Conservation (phyloP, 1,139 yeast species). For the Debaryomyces udenii region DNA sequence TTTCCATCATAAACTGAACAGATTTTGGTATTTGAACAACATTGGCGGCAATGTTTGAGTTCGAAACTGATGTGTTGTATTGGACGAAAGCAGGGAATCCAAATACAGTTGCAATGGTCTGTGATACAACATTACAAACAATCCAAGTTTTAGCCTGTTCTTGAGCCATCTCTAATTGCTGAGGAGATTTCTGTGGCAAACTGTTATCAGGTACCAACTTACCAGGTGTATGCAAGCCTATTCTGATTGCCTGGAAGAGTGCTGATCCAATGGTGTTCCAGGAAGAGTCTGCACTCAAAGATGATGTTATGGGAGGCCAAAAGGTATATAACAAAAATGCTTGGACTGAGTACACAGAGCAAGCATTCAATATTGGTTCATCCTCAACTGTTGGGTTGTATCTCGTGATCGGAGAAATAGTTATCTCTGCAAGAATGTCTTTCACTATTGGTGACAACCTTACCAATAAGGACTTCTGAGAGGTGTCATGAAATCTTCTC, state of each 20-base stretch:
- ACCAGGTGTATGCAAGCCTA: slow-evolving; percentile 73
- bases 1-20: slow-evolving; percentile 74
- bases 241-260: slow-evolving; percentile 84
- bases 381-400: slow-evolving; percentile 75
- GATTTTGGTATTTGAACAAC: slow-evolving; percentile 57
- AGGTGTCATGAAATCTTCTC: slow-evolving; percentile 54
- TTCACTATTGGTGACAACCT: slow-evolving; percentile 71
- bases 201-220: slow-evolving; percentile 22
- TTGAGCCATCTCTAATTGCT: slow-evolving; percentile 48
- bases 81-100: slow-evolving; percentile 94
- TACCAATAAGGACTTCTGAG: slow-evolving; percentile 44
- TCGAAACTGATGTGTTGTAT: slow-evolving; percentile 73
- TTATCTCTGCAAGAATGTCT: slow-evolving; percentile 78
- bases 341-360: slow-evolving; percentile 94
- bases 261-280: slow-evolving; percentile 96
- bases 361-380: slow-evolving; percentile 81
- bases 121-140: slow-evolving; percentile 88
- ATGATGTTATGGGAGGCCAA: slow-evolving; percentile 96
- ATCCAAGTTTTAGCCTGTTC: slow-evolving; percentile 93
- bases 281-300: slow-evolving; percentile 91
- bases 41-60: slow-evolving; percentile 46
- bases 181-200: slow-evolving; percentile 24
- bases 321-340: slow-evolving; percentile 84
- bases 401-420: slow-evolving; percentile 87
- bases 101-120: slow-evolving; percentile 85